Evolutionary conservation across 2,329 filamentous ascomycete genomes (phyloP).

Genomic region (Fusarium nodosum): DNA sequence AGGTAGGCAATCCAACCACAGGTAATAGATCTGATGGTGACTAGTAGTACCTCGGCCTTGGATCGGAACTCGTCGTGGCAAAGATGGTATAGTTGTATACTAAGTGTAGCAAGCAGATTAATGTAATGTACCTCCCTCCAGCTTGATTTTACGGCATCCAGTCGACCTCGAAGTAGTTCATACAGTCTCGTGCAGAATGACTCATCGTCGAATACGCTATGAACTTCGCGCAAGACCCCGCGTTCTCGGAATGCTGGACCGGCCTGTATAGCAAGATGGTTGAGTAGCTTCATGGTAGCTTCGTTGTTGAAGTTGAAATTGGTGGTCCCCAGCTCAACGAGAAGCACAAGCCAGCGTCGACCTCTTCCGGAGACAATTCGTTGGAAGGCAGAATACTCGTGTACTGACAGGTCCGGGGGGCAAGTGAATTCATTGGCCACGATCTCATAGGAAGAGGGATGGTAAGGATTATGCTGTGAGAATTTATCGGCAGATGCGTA

Average conservation of each 20-base stretch:
- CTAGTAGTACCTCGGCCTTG: slow-evolving; percentile 55
- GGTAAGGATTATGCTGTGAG: slow-evolving; percentile 25
- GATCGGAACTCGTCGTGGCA: slow-evolving; percentile 12
- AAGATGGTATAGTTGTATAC: slow-evolving; percentile 56
- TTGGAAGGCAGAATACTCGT: slow-evolving; percentile 68
- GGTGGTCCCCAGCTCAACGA: slow-evolving; percentile 65
- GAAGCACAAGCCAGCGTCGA: slow-evolving; percentile 64
- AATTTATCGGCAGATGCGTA: neutral
- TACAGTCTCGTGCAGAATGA: slow-evolving; percentile 64
- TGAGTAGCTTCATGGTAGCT: slow-evolving; percentile 63
- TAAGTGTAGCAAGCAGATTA: slow-evolving; percentile 67
- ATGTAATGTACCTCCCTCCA: slow-evolving; percentile 72
- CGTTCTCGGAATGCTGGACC: slow-evolving; percentile 60
- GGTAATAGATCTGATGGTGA: slow-evolving; percentile 58
- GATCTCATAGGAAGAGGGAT: slow-evolving; percentile 67
- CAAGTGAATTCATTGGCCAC: slow-evolving; percentile 65
- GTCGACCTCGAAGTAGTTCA: slow-evolving; percentile 59
- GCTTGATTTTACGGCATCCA: slow-evolving; percentile 64
- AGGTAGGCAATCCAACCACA: slow-evolving; percentile 65
- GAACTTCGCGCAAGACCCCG: slow-evolving; percentile 59
- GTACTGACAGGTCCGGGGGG: slow-evolving; percentile 59
- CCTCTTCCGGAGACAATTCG: slow-evolving; percentile 60
- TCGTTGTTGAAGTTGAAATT: slow-evolving; percentile 72
- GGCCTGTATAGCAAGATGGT: slow-evolving; percentile 66
- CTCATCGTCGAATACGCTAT: slow-evolving; percentile 64